Evolutionary conservation across 345 rosid species (phyloP), one percentile per base, ranked within the genome.

Genomic region (Moringa oleifera): DNA sequence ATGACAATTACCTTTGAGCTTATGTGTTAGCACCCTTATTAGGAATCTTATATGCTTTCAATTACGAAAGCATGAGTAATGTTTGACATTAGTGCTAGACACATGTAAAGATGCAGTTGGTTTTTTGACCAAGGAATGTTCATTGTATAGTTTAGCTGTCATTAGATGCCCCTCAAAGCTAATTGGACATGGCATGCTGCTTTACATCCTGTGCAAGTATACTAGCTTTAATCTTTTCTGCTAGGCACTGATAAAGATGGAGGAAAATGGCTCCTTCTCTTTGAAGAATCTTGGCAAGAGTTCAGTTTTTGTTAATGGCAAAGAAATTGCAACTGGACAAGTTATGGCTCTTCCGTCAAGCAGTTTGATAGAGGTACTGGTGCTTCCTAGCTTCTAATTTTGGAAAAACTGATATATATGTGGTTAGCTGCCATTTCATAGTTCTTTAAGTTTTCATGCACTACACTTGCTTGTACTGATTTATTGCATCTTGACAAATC

Each of bases 211-310:
- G n/a, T n/a, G n/a, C 37, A 24, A 61, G 55, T 47, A 66, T 67
- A 61, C 68, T 22, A 50, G 24, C 24, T 3, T 58, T 63, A 20
- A 7, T 47, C 56, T 17, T 62, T 66, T 62, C 53, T 69, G 64
- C 25, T 69, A 89, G 94, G 96, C 94, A 20, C 57, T 85, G 57
- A 74, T 89, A 61, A 86, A 71, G 79, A 73, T 89, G 81, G 88
- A 81, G 61, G 62, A 68, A 61, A 64, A 83, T 56, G 89, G 91
- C 54, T 81, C 85, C 24, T 85, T 89, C 77, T 37, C 68, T 59
- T 55, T 87, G 64, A 83, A 75, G 80, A 89, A 89, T 77, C 83
- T 89, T 23, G 91, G 89, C 54, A 87, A 76, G 79, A 70, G 60
- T 70, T 69, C 77, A 18, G 54, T 89, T 19, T 75, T 66, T 68